Evolutionary conservation across 2,329 filamentous ascomycete species (phyloP), one percentile per base, ranked within the genome.

Genomic region (Arthrobotrys sphaeroides): DNA sequence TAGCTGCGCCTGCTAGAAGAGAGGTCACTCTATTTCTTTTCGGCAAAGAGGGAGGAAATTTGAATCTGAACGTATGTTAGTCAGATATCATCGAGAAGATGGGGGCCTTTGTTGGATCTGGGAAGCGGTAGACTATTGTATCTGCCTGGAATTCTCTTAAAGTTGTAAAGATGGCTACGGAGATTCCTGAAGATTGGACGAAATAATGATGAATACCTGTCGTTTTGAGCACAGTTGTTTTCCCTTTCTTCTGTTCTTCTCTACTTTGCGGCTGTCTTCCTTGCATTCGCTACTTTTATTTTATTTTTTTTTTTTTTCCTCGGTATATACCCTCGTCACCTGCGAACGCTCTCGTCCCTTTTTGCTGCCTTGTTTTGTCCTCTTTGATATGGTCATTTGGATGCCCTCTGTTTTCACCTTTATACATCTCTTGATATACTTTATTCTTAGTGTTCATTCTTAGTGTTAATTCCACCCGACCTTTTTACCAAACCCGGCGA

Each of bases 1-100:
- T 81, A 93, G 94, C 69, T 99, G 95, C 84, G 90, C 94, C 80
- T 99, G 95, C 85, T 99, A 87, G 53, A 49, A 22, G 24, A 12
- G 28, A 12, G 28, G 18, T 31, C 13, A 6, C 26, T 16, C 2
- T 13, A 31, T 38, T 24, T 55, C 16, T 16, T 13, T 2, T 1
- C 13, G 1, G 22, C n/a, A 55, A n/a, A 18, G 13, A 22, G 10
- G 28, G n/a, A n/a, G n/a, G n/a, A n/a, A n/a, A n/a, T n/a, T n/a
- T 28, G 31, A 22, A 55, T 38, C 16, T 38, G 10, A 31, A 12
- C 51, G 16, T 24, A 55, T 55, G 16, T 22, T 38, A 9, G 12
- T 38, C 51, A 3, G 18, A 55, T 55, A 36, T 36, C 49, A 20
- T 36, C 1, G 9, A 20, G 10, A 20, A 10, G 47, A n/a, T 24